These are phyloP conservation scores for Lizonia empirigonia DNA, from an alignment of 2,329 filamentous ascomycete species.

Conservation along the genomic window DNA sequence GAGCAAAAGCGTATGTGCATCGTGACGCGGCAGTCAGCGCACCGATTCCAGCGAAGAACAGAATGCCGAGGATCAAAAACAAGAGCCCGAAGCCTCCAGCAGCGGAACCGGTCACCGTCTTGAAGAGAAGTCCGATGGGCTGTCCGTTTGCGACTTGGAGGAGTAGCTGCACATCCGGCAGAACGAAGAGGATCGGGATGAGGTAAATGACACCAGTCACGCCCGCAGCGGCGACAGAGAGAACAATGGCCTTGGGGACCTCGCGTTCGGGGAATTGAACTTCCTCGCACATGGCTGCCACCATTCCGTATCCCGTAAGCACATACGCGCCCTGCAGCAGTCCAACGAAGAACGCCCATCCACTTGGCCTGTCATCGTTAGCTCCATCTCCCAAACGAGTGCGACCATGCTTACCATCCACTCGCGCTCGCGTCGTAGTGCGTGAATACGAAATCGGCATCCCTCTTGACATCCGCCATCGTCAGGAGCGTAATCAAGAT, in stretches of 20 bases:
- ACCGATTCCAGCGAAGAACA: constrained; percentile 77
- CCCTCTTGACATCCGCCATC: constrained; percentile 64
- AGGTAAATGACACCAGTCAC: constrained; percentile 71
- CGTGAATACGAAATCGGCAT: constrained; percentile 68
- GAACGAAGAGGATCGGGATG: constrained; percentile 75
- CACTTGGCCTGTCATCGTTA: constrained; percentile 56
- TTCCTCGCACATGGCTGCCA: constrained; percentile 74
- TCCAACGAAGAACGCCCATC: constrained; percentile 76
- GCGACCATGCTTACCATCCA: constrained; percentile 60
- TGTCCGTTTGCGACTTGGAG: constrained; percentile 72
- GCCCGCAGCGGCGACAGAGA: constrained; percentile 70
- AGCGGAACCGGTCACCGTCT: constrained; percentile 73
- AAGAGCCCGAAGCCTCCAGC: constrained; percentile 76
- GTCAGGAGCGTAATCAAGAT: constrained; percentile 69
- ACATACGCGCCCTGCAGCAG: constrained; percentile 69
- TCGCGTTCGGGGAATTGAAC: constrained; percentile 71
- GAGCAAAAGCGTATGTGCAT: constrained; percentile 77
- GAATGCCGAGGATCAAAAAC: constrained; percentile 76
- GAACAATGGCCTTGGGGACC: constrained; percentile 72
- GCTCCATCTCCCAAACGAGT: neutral
- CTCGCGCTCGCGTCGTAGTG: constrained; percentile 70
- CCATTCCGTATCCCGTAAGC: constrained; percentile 71
- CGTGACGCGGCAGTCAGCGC: constrained; percentile 75
- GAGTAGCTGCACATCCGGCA: constrained; percentile 69
- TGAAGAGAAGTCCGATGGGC: constrained; percentile 77